Evolutionary conservation across 805 yeast genomes (phyloP), one percentile per base, ranked within the genome.

Genomic region (Metschnikowia vanudenii): DNA sequence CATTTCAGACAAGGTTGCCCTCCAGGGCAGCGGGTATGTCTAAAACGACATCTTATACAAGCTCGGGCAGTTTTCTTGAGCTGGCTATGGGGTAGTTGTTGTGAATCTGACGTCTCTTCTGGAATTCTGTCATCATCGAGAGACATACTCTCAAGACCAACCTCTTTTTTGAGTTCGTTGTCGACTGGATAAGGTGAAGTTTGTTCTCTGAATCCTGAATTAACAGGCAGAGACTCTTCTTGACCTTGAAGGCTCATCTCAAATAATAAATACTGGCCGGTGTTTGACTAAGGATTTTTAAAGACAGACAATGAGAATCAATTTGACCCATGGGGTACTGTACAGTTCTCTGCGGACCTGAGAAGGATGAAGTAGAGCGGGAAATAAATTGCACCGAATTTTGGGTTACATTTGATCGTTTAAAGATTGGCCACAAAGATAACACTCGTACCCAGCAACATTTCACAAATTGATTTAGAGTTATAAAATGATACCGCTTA

Each of bases 11-110:
- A 86, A 0, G 90, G 89, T 39, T 82, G 78, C 1, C 88, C 88
- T 1, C 90, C 90, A 12, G 88, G 88, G 58, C 94, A 86, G 51
- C 85, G 78, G 36, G 84, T 80, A 63, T 86, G 94, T 43, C 89
- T 73, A 39, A 79, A 75, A 28, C 92, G 71, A 59, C 94, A 86
- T 37, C 88, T 67, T 2, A 78, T 76, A 61, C 92, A 85, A 5
- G 77, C 77, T 37, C 70, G 54, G n/a, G 65, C 55, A 8, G 68
- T 67, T 33, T 75, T 51, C 46, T 69, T 70, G 28, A 45, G 37
- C 24, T 57, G 66, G 26, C 31, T 35, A 8, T 20, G 39, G 20
- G 45, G 45, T 19, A 41, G 43, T 31, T 19, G 32, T 6, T 28
- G 39, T 37, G 39, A 38, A 13, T 26, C 26, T 26, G 42, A 9